Evolutionary conservation across 192 early-diverging fungal species (phyloP).

Genomic region (Chytriomyces confervae): DNA sequence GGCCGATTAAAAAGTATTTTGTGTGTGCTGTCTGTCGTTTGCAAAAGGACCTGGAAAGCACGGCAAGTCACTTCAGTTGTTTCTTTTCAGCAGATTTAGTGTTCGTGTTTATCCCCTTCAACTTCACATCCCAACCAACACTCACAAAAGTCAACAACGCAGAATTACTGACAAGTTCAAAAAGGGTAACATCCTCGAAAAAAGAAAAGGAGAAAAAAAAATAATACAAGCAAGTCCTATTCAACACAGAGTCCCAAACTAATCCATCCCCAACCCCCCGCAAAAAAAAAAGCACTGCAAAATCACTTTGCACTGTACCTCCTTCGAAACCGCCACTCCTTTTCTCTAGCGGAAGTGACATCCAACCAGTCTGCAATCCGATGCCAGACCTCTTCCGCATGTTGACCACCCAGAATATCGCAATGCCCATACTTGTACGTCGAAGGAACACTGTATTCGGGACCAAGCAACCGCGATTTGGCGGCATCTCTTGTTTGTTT

Average conservation of each 20-base stretch:
- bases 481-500: neutral
- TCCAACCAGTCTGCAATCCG: slow-evolving; percentile 52
- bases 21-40: neutral
- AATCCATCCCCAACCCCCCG: neutral
- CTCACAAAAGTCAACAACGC: too few species aligned
- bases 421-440: slow-evolving; percentile 45
- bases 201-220: neutral
- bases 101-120: too few species aligned
- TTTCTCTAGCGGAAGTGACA: slow-evolving; percentile 41
- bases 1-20: too few species aligned
- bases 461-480: slow-evolving; percentile 1
- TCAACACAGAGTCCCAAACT: too few species aligned
- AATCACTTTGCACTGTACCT: slow-evolving; percentile 49
- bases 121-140: too few species aligned
- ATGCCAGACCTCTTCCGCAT: slow-evolving; percentile 53
- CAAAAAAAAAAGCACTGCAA: neutral
- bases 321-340: slow-evolving; percentile 47
- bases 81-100: too few species aligned
- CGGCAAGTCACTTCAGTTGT: too few species aligned
- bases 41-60: too few species aligned
- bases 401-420: slow-evolving; percentile 50
- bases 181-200: neutral
- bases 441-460: slow-evolving; percentile 37
- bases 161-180: too few species aligned
- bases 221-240: neutral